Evolutionary conservation across 805 yeast genomes (phyloP), one percentile per base, ranked within the genome.

Genomic region (Priceomyces castillae): DNA sequence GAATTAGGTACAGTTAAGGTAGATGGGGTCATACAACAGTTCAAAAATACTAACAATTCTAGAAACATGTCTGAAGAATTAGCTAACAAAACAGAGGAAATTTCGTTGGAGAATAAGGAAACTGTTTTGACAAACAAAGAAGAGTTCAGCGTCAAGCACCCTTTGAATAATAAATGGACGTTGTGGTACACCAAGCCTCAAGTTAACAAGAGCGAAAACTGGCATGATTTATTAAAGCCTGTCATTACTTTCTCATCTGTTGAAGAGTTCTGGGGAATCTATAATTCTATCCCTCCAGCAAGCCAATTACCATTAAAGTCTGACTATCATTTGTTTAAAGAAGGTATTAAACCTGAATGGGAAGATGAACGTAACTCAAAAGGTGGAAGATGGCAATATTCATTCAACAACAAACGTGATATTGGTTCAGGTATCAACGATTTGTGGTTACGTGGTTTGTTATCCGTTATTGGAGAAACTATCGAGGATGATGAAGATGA

Each of bases 231-330:
- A 52, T 77, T 94, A 61, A 90, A 90, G 73, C 95, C 96, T 45
- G 95, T 94, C 40, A 92, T 90, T 55, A 81, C 95, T 18, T 89
- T 94, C 58, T 78, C 82, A 43, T 82, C 96, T n/a, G 98, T 94
- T 41, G 99, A 94, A 74, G 97, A 92, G 67, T 94, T 94, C 74
- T 94, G 99, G 99, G 99, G 98, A 19, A 85, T 92, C 53, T 86
- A 81, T 76, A 90, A 94, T 69, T 86, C 95, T 34, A 84, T 94
- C 56, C 98, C 98, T 53, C 82, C 81, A 57, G 96, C 96, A 40
- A 80, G 81, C 50, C 96, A 90, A 62, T 77, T 94, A 62, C 98
- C 98, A 56, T 62, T 84, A 58, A 87, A 84, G 68, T 86, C 97
- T 10, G 98, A 94, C 70, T 92, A 92, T 72, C 96, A 94, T 65